These are phyloP conservation scores for Rhododendron williamsianum DNA, from an alignment of 148 eudicot genomes.

Conservation along the genomic window DNA sequence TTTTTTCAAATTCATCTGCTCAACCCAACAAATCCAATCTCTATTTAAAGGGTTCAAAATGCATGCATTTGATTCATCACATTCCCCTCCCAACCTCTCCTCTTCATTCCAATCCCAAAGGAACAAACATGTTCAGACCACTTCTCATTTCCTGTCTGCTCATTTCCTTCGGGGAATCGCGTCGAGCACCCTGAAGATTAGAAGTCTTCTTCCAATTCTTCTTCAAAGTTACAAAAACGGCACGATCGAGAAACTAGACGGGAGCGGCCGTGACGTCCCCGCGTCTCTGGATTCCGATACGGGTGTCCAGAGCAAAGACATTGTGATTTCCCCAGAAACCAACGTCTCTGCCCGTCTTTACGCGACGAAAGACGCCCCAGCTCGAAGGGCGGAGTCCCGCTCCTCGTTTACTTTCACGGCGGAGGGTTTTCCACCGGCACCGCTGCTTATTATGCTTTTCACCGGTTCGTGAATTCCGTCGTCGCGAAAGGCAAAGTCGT, in stretches of 20 bases:
- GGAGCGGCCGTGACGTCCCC: slow-evolving; percentile 4
- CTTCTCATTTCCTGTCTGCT: not conserved
- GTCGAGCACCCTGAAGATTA: not conserved
- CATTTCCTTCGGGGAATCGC: not conserved
- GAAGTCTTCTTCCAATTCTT: not conserved
- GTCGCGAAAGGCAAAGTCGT: slow-evolving; percentile 20
- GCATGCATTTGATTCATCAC: not conserved
- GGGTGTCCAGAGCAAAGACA: slow-evolving; percentile 32
- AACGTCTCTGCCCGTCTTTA: slow-evolving; percentile 33
- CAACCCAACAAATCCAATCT: not conserved
- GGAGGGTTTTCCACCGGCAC: slow-evolving; percentile 42
- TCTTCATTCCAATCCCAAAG: not conserved
- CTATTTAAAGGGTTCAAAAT: not conserved
- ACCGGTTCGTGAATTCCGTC: slow-evolving; percentile 15
- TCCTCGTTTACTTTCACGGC: slow-evolving; percentile 51
- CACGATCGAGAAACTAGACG: slow-evolving; percentile 22
- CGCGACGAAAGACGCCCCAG: slow-evolving; percentile 16
- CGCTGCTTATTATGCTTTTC: slow-evolving; percentile 9
- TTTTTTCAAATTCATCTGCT: not conserved
- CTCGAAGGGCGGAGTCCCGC: slow-evolving; percentile 12
- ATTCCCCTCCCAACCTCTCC: not conserved
- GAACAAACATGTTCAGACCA: not conserved
- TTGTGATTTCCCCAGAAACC: slow-evolving; percentile 10
- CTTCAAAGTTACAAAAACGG: slow-evolving; percentile 26
- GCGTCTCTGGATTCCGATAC: slow-evolving; percentile 16